phyloP scores from a whole-genome alignment of 441 rosid species.

The Croton laevigatus region DNA sequence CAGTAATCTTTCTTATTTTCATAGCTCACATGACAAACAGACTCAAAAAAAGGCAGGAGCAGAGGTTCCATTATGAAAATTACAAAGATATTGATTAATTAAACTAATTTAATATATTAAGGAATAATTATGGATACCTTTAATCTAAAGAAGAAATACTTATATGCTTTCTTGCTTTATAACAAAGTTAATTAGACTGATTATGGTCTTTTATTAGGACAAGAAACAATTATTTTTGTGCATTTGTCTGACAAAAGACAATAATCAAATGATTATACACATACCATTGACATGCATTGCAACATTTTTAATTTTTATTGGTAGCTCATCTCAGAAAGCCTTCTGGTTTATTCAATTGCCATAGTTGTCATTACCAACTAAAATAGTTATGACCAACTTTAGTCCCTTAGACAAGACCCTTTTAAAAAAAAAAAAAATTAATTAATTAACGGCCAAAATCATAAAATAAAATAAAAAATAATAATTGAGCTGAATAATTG shows the following conservation, averaged over 20 bases:
- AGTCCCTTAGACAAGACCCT: neutral
- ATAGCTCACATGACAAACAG: neutral
- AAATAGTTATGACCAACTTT: neutral
- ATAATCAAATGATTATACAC: constrained; percentile 24
- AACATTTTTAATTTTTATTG: neutral
- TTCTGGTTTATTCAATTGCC: constrained; percentile 2
- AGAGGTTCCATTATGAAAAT: neutral
- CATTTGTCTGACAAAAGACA: constrained; percentile 25
- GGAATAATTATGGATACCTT: constrained; percentile 1
- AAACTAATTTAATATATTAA: neutral
- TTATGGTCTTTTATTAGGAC: constrained; percentile 23
- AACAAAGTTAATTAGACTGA: constrained; percentile 12
- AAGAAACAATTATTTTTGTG: constrained; percentile 21
- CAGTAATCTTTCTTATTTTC: neutral
- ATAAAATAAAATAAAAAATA: too few species aligned
- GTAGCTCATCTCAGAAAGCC: constrained; percentile 5
- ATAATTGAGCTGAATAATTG: too few species aligned
- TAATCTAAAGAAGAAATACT: neutral
- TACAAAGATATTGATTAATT: neutral
- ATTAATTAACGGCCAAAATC: too few species aligned
- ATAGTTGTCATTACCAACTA: neutral
- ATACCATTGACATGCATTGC: constrained; percentile 4
- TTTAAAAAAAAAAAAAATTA: too few species aligned
- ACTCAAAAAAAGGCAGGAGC: neutral
- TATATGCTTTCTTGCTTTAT: constrained; percentile 24